Percentiles rank a stretch among this genome's conserved stretches.
Evolutionary conservation across 2,329 filamentous ascomycete species (phyloP).

Genomic region (Trichoderma cornu-damae): DNA sequence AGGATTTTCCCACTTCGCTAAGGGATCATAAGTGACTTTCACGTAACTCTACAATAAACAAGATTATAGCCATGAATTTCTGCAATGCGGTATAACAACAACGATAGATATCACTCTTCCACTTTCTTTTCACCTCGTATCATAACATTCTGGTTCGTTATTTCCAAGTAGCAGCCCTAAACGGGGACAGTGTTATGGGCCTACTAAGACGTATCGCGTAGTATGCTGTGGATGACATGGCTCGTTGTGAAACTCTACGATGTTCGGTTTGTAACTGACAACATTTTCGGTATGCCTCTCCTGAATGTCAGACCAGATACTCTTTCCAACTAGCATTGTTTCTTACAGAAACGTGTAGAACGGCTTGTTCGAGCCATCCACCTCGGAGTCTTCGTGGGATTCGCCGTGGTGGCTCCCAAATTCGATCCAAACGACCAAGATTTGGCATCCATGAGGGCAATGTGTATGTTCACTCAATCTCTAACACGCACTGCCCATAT

Average conservation of each 20-base stretch:
- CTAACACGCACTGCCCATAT: background rate
- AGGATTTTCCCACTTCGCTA: no score
- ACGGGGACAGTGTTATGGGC: background rate
- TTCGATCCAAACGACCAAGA: constrained; percentile 39
- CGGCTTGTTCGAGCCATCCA: constrained; percentile 54
- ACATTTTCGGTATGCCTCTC: constrained; percentile 45
- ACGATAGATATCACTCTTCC: no score
- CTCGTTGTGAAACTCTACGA: constrained; percentile 59
- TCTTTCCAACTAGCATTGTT: no score
- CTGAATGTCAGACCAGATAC: no score
- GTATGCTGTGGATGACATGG: constrained; percentile 65
- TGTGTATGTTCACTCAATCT: constrained; percentile 32
- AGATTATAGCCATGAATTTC: no score
- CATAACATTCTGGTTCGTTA: constrained; percentile 34
- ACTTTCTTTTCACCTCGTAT: constrained; percentile 35
- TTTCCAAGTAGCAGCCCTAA: no score
- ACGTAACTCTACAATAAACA: no score
- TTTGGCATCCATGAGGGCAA: constrained; percentile 35
- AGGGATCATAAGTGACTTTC: no score
- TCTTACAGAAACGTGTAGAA: constrained; percentile 30
- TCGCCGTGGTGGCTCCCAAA: constrained; percentile 53
- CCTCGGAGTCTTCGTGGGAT: constrained; percentile 60
- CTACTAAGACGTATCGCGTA: constrained; percentile 17
- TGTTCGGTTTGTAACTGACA: constrained; percentile 60
- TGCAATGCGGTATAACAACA: no score